phyloP scores from a whole-genome alignment of 2,329 filamentous ascomycete genomes.

The Lecanicillium sp. region DNA sequence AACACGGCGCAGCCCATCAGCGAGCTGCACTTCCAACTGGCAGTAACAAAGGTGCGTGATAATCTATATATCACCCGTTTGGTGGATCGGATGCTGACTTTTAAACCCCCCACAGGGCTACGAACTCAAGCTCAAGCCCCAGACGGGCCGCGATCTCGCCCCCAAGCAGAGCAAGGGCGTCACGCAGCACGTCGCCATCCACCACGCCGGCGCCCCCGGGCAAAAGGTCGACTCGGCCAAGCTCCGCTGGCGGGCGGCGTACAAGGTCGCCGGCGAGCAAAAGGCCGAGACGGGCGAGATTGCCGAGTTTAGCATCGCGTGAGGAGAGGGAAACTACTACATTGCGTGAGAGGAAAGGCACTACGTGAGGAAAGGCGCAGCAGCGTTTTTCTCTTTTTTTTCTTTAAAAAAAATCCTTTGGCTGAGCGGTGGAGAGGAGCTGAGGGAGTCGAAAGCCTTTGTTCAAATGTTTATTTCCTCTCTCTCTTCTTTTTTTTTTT shows the following conservation, averaged over 20 bases:
- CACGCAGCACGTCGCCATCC: constrained; percentile 71
- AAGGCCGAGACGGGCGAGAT: constrained; percentile 84
- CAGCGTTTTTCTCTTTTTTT: neutral
- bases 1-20: constrained; percentile 63
- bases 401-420: neutral
- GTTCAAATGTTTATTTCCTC: neutral
- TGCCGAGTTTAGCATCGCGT: constrained; percentile 69
- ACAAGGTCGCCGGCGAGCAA: constrained; percentile 59
- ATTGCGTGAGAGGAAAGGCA: no score
- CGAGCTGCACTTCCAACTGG: constrained; percentile 84
- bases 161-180: constrained; percentile 71
- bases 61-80: neutral
- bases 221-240: constrained; percentile 74
- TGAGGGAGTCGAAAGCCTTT: neutral
- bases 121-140: constrained; percentile 74
- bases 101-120: constrained; percentile 53
- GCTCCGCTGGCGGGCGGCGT: constrained; percentile 82
- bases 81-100: constrained; percentile 8
- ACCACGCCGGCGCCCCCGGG: constrained; percentile 61
- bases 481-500: neutral
- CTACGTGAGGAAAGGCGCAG: neutral
- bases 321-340: constrained; percentile 1
- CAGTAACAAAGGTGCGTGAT: constrained; percentile 75
- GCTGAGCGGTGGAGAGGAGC: neutral
- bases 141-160: constrained; percentile 70